Base-by-base conservation (phyloP, 2,329 filamentous ascomycete genomes). In the Colletotrichum falcatum region DNA sequence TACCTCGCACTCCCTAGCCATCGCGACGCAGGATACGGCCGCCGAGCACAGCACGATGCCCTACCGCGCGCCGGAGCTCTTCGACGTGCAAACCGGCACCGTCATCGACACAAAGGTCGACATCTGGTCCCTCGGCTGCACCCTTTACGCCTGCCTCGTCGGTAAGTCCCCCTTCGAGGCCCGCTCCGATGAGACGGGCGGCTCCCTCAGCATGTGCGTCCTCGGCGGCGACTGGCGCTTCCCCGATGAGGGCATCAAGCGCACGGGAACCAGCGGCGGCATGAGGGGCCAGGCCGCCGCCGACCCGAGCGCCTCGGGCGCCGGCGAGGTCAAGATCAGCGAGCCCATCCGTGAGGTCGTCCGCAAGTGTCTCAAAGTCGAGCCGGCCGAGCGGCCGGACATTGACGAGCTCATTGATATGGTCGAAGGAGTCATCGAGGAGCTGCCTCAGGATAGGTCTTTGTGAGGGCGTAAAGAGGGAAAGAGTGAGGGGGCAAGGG, bases 11-110 rank as follows among this genome's bases (percentile, higher is more conserved):
- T 97, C 94, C 3, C 87, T 97, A 65, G 96, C 96, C 54, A 89
- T 99, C 58, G 94, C 95, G 63, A 93, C 97, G 44, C 96, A 98
- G 83, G 96, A 99, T 81, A 93, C 90, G 49, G 96, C 96, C 28
- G 96, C 95, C 65, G 96, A 99, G 81, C 95, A 98, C 85, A 95
- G 91, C 74, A 99, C 96, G 49, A 98, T 99, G 95, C 95, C 96
- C 0, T 99, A 99, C 83, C 94, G 96, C 70, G 96, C 96, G 1
- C 96, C 96, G 0, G 96, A 99, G 82, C 90, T 99, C 71, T 99
- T 99, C 81, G 96, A 99, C 80, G 96, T 98, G 66, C 97, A 97
- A 83, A 98, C 94, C 3, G 95, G 94, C 73, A 91, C 92, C 59
- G 89, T 94, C 61, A 92, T 99, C 77, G 96, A 98, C 81, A 97